Conservation (phyloP, 352 stramenopile genomes). For the Phytophthora ramorum region DNA sequence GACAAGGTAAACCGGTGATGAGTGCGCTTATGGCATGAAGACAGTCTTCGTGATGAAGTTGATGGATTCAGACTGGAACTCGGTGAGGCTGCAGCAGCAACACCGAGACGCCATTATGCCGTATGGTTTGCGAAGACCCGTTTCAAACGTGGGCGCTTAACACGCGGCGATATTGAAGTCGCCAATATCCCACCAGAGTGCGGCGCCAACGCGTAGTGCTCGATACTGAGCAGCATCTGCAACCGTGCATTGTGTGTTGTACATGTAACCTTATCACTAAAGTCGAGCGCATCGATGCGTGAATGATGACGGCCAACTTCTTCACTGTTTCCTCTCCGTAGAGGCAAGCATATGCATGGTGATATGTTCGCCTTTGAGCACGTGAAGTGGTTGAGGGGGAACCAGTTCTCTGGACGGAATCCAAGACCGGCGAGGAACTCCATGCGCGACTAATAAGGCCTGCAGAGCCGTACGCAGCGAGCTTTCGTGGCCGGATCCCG, state of each 20-base stretch:
- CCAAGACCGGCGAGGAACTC: conserved; percentile 14
- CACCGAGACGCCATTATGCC: conserved; percentile 6
- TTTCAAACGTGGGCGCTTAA: conserved; percentile 23
- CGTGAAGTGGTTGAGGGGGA: conserved; percentile 14
- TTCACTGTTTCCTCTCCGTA: too few species aligned
- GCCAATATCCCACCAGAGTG: background rate
- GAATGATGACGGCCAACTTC: too few species aligned
- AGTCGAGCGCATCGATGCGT: too few species aligned
- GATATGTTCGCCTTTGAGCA: conserved; percentile 1
- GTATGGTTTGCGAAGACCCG: conserved; percentile 11
- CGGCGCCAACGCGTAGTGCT: background rate
- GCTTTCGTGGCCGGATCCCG: background rate
- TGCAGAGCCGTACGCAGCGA: conserved; percentile 7
- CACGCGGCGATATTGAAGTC: conserved; percentile 9
- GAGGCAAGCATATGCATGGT: background rate
- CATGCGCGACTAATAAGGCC: conserved; percentile 29
- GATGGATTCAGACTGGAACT: background rate
- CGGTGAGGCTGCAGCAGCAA: background rate
- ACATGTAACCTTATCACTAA: too few species aligned
- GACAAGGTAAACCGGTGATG: background rate
- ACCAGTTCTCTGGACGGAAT: conserved; percentile 32
- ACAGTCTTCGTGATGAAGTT: too few species aligned
- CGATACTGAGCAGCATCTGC: background rate
- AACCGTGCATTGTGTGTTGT: background rate
- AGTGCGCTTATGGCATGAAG: background rate